Conservation (phyloP, 768 basidiomycete genomes). For the Cytidiella melzeri region DNA sequence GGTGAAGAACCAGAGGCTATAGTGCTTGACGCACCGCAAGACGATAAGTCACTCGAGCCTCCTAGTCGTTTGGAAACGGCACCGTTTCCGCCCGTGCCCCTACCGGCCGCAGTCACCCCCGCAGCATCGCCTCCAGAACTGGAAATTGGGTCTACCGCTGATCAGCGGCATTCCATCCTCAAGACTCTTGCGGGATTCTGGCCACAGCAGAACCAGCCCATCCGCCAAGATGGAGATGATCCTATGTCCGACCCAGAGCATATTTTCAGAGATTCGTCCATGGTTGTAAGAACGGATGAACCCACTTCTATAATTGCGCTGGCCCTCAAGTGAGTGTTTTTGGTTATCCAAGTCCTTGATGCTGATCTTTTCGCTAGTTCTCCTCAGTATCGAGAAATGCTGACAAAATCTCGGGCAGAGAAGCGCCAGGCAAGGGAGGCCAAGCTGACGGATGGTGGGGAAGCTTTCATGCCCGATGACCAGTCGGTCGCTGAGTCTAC, state of each 20-base stretch:
- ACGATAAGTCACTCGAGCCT: slow-evolving; percentile 11
- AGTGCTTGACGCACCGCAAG: slow-evolving; percentile 23
- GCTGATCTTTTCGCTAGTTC: slow-evolving; percentile 35
- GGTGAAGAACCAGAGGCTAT: neutral
- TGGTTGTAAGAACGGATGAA: slow-evolving; percentile 94
- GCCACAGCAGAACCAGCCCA: slow-evolving; percentile 50
- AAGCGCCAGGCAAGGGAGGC: slow-evolving; percentile 59
- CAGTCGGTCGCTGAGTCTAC: slow-evolving; percentile 72
- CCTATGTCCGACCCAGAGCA: slow-evolving; percentile 80
- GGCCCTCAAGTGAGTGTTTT: slow-evolving; percentile 65
- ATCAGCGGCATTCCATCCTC: slow-evolving; percentile 69
- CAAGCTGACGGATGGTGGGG: slow-evolving; percentile 54
- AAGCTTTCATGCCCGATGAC: slow-evolving; percentile 93
- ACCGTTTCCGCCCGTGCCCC: neutral
- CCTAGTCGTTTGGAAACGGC: slow-evolving; percentile 5
- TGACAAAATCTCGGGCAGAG: slow-evolving; percentile 70
- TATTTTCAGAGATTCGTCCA: slow-evolving; percentile 89
- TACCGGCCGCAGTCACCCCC: slow-evolving; percentile 14
- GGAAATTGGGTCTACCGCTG: slow-evolving; percentile 43
- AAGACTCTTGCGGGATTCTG: slow-evolving; percentile 83
- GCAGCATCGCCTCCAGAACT: slow-evolving; percentile 34
- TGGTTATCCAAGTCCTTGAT: neutral
- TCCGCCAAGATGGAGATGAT: slow-evolving; percentile 54
- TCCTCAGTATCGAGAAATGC: slow-evolving; percentile 75
- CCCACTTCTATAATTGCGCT: slow-evolving; percentile 97